These are phyloP conservation scores for Candida labiduridarum DNA, from an alignment of 1,139 yeast species.

Conservation along the genomic window DNA sequence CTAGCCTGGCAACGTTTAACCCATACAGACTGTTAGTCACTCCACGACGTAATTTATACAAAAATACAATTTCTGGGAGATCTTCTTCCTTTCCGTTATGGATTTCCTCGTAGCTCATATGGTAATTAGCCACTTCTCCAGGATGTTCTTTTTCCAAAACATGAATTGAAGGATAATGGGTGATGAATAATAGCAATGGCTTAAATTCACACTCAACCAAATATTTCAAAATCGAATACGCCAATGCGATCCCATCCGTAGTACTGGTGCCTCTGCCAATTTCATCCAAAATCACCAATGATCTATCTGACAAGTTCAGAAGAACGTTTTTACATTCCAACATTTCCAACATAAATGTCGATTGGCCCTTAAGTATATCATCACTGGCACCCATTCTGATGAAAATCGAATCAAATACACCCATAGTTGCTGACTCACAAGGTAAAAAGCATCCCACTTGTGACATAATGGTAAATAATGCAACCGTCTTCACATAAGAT, in stretches of 20 bases:
- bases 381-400: constrained; percentile 77
- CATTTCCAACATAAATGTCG: constrained; percentile 79
- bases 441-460: constrained; percentile 52
- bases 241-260: constrained; percentile 85
- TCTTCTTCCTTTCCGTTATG: constrained; percentile 29
- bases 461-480: constrained; percentile 55
- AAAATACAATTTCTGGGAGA: constrained; percentile 52
- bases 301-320: constrained; percentile 42
- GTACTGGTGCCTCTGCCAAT: constrained; percentile 90
- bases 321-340: constrained; percentile 64
- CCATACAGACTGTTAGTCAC: constrained; percentile 72
- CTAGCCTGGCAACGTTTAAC: constrained; percentile 74
- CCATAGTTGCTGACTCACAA: constrained; percentile 49
- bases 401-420: constrained; percentile 60
- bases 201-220: constrained; percentile 46
- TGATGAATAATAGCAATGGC: constrained; percentile 75
- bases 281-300: constrained; percentile 79
- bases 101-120: constrained; percentile 72
- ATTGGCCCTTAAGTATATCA: constrained; percentile 65
- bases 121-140: constrained; percentile 56
- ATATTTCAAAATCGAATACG: constrained; percentile 72
- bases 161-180: constrained; percentile 82
- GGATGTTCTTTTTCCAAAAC: constrained; percentile 47
- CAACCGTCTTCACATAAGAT: constrained; percentile 67
- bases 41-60: constrained; percentile 64